A percentile compares a stretch with the other conserved stretches of the same genome.
Evolutionary conservation across 2,329 filamentous ascomycete species (phyloP).

Genomic region (Phyllosticta ampelicida): DNA sequence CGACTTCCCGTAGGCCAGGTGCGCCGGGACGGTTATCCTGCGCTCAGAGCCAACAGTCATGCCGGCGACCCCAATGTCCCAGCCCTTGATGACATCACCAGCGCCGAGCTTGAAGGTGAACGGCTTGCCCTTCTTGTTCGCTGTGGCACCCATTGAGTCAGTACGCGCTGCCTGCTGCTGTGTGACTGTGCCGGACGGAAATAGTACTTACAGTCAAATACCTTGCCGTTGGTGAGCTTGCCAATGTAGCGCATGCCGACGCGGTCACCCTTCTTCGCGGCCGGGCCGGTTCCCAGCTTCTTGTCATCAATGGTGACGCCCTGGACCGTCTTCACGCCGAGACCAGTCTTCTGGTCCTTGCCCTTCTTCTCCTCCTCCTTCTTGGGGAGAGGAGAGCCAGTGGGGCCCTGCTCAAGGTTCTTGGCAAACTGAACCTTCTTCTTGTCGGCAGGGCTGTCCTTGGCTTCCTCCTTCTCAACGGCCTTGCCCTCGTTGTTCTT

Average conservation of each 20-base stretch:
- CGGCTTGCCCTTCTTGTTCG: constrained; percentile 98
- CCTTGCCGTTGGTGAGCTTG: constrained; percentile 83
- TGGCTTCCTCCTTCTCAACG: constrained; percentile 39
- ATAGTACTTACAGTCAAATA: constrained; percentile 73
- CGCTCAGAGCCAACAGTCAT: constrained; percentile 93
- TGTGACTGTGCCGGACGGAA: background rate
- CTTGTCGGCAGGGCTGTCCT: constrained; percentile 48
- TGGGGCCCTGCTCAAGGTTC: constrained; percentile 95
- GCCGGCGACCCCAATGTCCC: constrained; percentile 88
- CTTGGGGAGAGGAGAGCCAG: constrained; percentile 40
- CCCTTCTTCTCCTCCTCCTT: constrained; percentile 22
- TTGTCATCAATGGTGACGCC: constrained; percentile 93
- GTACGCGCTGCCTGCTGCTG: constrained; percentile 3
- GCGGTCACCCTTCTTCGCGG: constrained; percentile 80
- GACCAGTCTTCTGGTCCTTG: constrained; percentile 44
- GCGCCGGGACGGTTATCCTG: constrained; percentile 76
- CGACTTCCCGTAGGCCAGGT: constrained; percentile 83
- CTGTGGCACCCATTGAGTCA: constrained; percentile 34
- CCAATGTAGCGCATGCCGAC: constrained; percentile 97
- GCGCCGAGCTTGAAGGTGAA: constrained; percentile 92
- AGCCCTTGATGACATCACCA: constrained; percentile 97
- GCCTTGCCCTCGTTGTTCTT: constrained; percentile 98
- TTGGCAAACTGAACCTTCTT: constrained; percentile 99
- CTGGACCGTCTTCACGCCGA: constrained; percentile 67
- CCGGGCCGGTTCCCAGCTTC: constrained; percentile 75